Percentiles rank a stretch among this genome's conserved stretches.
These are phyloP conservation scores for Sporothrix curviconia DNA, from an alignment of 2,329 filamentous ascomycete species.

Conservation along the genomic window DNA sequence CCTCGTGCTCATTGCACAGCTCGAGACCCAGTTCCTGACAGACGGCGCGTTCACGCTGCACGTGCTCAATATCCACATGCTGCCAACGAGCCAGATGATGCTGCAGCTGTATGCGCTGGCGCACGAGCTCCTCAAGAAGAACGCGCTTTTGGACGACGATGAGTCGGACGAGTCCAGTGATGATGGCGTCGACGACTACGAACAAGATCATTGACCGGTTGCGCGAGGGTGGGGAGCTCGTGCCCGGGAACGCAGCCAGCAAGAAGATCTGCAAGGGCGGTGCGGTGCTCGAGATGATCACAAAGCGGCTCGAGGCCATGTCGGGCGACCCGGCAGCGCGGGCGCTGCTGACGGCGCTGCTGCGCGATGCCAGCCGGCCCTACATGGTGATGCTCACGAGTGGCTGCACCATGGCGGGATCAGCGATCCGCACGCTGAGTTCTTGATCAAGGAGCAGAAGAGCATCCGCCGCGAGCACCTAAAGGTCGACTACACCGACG, in stretches of 20 bases:
- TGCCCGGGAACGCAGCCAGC: constrained; percentile 68
- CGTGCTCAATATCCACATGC: constrained; percentile 83
- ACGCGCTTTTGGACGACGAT: constrained; percentile 76
- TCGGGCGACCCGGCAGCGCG: constrained; percentile 88
- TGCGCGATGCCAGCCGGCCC: constrained; percentile 82
- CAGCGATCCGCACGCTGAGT: constrained; percentile 87
- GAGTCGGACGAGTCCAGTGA: constrained; percentile 65
- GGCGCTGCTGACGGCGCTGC: constrained; percentile 68
- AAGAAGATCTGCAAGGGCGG: constrained; percentile 98
- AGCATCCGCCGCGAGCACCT: constrained; percentile 86
- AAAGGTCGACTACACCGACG: constrained; percentile 95
- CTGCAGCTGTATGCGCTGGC: constrained; percentile 82
- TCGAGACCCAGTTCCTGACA: constrained; percentile 87
- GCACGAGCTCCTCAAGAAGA: constrained; percentile 80
- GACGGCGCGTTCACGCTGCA: constrained; percentile 87
- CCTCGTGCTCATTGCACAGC: constrained; percentile 81
- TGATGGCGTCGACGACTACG: constrained; percentile 76
- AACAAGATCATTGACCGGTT: constrained; percentile 89
- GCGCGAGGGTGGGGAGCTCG: constrained; percentile 75
- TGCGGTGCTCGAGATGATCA: constrained; percentile 82
- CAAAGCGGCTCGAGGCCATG: constrained; percentile 77
- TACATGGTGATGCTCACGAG: constrained; percentile 97
- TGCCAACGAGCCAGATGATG: constrained; percentile 86
- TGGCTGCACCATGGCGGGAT: constrained; percentile 97
- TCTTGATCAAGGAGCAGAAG: constrained; percentile 90